A percentile compares a stretch with the other conserved stretches of the same genome.
Conservation (phyloP, 345 rosid species). For the Lepidium didymum region DNA sequence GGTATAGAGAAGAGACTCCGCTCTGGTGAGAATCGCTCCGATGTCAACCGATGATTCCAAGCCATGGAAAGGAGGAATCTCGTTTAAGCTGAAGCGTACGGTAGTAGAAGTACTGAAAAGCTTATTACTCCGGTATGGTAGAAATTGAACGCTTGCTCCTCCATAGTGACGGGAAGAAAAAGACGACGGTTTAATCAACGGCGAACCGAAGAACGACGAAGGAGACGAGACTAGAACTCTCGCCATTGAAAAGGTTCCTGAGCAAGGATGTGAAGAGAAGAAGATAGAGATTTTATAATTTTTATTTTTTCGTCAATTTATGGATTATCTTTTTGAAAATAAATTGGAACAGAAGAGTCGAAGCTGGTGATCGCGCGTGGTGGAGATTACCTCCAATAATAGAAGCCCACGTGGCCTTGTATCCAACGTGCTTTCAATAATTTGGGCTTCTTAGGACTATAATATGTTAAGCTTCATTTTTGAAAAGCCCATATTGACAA, state of each 20-base stretch:
- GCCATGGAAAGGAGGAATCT: constrained; percentile 60
- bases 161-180: constrained; percentile 42
- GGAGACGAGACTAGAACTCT: constrained; percentile 67
- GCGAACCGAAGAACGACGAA: constrained; percentile 58
- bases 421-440: background rate
- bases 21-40: constrained; percentile 37
- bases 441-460: constrained; percentile 1
- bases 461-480: background rate
- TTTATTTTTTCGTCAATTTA: background rate
- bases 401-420: background rate
- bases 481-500: background rate
- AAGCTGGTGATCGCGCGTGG: constrained; percentile 11
- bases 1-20: constrained; percentile 73
- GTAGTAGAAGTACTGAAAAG: constrained; percentile 32
- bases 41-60: constrained; percentile 46
- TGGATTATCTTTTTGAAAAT: background rate
- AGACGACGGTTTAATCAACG: constrained; percentile 32
- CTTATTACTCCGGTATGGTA: constrained; percentile 46
- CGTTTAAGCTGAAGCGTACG: constrained; percentile 62
- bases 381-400: constrained; percentile 18
- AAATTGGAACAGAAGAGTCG: background rate
- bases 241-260: constrained; percentile 47
- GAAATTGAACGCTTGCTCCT: constrained; percentile 24
- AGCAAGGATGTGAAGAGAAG: constrained; percentile 15
- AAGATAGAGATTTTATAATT: constrained; percentile 17